Evolutionary conservation across 2,329 filamentous ascomycete genomes (phyloP).

Genomic region (Cryphonectria nitschkei): DNA sequence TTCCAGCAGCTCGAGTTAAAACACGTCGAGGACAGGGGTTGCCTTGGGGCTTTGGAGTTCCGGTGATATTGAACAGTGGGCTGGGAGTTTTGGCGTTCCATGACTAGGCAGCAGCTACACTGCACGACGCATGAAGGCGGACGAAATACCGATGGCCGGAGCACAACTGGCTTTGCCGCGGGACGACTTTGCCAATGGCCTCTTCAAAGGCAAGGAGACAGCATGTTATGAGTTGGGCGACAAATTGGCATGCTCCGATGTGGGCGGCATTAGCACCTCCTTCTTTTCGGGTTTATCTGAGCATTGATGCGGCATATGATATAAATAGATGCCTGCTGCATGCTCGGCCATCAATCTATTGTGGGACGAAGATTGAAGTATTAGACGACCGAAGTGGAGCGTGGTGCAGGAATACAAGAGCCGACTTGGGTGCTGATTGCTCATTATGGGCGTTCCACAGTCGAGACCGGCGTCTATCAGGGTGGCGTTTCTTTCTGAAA

Average conservation of each 20-base stretch:
- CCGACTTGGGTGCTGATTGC: neutral
- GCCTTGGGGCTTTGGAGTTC: conserved; percentile 86
- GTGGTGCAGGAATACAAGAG: conserved; percentile 10
- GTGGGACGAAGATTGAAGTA: neutral
- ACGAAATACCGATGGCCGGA: conserved; percentile 18
- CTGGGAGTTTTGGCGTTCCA: conserved; percentile 19
- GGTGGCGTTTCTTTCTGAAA: conserved; percentile 45
- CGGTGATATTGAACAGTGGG: conserved; percentile 36
- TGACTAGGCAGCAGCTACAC: conserved; percentile 6
- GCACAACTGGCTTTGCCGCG: conserved; percentile 2
- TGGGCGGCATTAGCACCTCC: neutral
- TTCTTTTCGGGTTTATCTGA: neutral
- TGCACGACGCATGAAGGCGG: conserved; percentile 19
- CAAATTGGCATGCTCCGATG: neutral
- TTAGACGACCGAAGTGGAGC: neutral
- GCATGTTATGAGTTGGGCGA: neutral
- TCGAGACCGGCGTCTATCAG: conserved; percentile 1
- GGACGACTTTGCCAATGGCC: conserved; percentile 1
- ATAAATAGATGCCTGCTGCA: neutral
- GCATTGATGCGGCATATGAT: neutral
- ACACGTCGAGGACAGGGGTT: conserved; percentile 83
- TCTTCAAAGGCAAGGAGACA: neutral
- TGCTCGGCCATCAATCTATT: neutral
- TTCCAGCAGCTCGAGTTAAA: conserved; percentile 92
- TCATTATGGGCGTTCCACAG: conserved; percentile 3